Base-by-base conservation (phyloP, 371 early-diverging fungal genomes). In the Syncephalastrum sp. region DNA sequence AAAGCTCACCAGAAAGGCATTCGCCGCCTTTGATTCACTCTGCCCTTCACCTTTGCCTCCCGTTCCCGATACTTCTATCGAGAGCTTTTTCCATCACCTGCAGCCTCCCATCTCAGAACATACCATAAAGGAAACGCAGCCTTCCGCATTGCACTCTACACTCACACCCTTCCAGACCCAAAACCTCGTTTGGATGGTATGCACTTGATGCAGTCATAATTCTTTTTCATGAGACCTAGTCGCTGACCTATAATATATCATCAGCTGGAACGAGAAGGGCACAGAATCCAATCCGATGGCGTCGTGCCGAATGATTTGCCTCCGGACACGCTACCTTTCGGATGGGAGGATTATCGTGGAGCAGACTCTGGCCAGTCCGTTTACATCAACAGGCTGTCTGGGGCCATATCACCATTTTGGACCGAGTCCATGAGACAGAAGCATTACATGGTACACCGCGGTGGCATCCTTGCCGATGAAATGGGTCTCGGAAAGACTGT, bases 401-500 rank as follows among this genome's bases (percentile, higher is more conserved):
- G 12, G 29, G 50, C 2, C 25, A 62, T 21, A 41, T 59, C 17
- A 27, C 29, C 1, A 13, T 50, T 1, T 60, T 53, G 3, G 17
- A 23, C 7, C 55, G 38, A 2, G 53, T 56, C 17, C 50, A 49
- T 6, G 23, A 47, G 16, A 56, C 58, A 3, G 16, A 41, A 5
- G 14, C 47, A 3, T 33, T 53, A 17, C 38, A 33, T 33, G 38
- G 33, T 53, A 3, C 24, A 45, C 33, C 42, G 59, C 10, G 78
- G 78, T 2, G 88, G 93, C 4, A 73, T 75, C 4, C 49, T 79
- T 4, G 75, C 77, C 1, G 79, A 81, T 42, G 82, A 82, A 52
- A 82, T 82, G 89, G 79, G 77, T 4, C 67, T 89, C 5, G 88
- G 88, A 25, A 89, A 92, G 75, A 93, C 94, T 1, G 74, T 93